Conservation (phyloP, 2,329 filamentous ascomycete species). For the Fusarium verrucosum region DNA sequence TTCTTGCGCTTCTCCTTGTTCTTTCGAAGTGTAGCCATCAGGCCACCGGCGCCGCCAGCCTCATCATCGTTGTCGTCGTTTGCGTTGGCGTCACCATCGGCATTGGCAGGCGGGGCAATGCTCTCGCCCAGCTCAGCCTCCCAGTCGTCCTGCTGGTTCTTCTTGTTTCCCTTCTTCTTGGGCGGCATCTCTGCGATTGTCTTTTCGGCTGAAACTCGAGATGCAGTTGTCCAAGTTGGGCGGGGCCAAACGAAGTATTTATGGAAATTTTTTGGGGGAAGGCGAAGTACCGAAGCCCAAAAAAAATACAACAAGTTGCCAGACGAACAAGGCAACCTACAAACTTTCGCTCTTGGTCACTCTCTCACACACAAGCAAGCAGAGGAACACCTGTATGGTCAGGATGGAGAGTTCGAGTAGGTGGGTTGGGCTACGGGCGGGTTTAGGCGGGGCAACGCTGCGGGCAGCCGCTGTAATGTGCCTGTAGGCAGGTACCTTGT, state of each 20-base stretch:
- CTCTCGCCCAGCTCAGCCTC: conserved; percentile 89
- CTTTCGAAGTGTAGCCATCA: too few relatives aligned
- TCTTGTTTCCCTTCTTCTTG: conserved; percentile 92
- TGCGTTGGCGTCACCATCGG: conserved; percentile 58
- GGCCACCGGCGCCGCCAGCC: conserved; percentile 67
- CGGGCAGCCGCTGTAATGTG: conserved; percentile 19
- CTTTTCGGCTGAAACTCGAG: conserved; percentile 32
- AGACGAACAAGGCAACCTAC: conserved; percentile 29
- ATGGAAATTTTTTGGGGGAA: conserved; percentile 23
- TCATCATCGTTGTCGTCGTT: conserved; percentile 64
- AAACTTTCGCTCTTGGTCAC: conserved; percentile 11
- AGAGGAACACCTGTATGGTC: conserved; percentile 28
- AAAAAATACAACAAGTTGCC: conserved; percentile 23
- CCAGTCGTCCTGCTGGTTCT: conserved; percentile 88
- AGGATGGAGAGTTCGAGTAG: conserved; percentile 23
- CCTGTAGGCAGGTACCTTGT: too few relatives aligned
- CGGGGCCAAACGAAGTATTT: conserved; percentile 26
- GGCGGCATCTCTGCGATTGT: conserved; percentile 75
- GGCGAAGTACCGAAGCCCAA: conserved; percentile 17
- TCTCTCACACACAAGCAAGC: conserved; percentile 6
- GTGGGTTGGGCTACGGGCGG: conserved; percentile 25
- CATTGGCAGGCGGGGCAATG: conserved; percentile 64
- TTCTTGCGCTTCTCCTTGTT: too few relatives aligned
- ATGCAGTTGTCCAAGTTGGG: conserved; percentile 35
- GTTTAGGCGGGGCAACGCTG: conserved; percentile 37